phyloP scores from a whole-genome alignment of 139 green algal genomes.

The Chlorella sp. region DNA sequence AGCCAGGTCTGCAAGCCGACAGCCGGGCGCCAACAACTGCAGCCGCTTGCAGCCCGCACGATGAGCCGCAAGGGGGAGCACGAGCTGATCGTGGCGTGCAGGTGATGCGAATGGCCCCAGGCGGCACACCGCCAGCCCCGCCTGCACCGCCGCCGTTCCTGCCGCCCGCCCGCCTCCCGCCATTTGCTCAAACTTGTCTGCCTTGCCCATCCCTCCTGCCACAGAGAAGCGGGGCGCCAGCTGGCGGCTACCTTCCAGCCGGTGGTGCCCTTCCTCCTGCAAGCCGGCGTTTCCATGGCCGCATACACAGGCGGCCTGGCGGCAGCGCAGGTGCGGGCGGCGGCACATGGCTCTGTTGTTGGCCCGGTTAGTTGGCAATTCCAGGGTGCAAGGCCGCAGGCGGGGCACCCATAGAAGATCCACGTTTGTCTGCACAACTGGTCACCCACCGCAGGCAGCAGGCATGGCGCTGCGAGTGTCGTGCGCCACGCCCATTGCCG shows the following conservation, averaged over 20 bases:
- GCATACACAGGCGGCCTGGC: slow-evolving; percentile 48
- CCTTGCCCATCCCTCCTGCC: background rate
- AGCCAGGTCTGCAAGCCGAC: too few relatives aligned
- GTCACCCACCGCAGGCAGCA: slow-evolving; percentile 19
- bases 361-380: too few relatives aligned
- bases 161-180: slow-evolving; percentile 11
- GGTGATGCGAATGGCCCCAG: background rate
- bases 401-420: too few relatives aligned
- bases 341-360: too few relatives aligned
- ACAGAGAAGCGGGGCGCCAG: slow-evolving; percentile 1
- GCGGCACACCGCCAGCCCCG: too few relatives aligned
- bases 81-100: background rate
- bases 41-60: background rate
- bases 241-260: slow-evolving; percentile 33
- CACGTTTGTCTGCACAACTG: too few relatives aligned
- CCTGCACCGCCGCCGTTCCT: background rate
- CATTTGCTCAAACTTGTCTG: background rate
- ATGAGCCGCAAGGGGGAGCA: background rate
- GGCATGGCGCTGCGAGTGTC: slow-evolving; percentile 69
- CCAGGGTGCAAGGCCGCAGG: too few relatives aligned
- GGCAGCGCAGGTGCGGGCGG: slow-evolving; percentile 24
- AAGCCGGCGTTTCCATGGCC: slow-evolving; percentile 38
- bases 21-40: too few relatives aligned
- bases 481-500: slow-evolving; percentile 70
- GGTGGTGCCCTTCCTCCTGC: slow-evolving; percentile 37